Evolutionary conservation across 495 filamentous ascomycete genomes (phyloP).

Genomic region (Alectoria sarmentosa): DNA sequence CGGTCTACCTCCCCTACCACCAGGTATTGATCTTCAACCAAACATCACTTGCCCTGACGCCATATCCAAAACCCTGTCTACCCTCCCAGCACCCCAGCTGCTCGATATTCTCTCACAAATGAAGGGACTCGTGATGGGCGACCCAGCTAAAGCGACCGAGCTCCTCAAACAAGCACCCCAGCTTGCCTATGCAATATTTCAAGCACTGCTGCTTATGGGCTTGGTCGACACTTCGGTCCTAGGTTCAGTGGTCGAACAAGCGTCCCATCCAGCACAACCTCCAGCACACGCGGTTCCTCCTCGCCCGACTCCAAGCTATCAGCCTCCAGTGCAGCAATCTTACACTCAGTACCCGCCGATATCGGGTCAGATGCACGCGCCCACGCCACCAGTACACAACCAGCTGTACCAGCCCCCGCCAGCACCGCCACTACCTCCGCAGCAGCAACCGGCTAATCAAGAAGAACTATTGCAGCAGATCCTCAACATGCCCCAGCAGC

Average conservation of each 20-base stretch:
- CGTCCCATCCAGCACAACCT: conserved; percentile 32
- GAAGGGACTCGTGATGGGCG: conserved; percentile 74
- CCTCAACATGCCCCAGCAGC: conserved; percentile 63
- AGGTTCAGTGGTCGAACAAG: conserved; percentile 50
- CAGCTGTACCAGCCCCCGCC: conserved; percentile 49
- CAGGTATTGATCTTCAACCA: conserved; percentile 73
- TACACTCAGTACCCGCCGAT: conserved; percentile 21
- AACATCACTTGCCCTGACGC: conserved; percentile 79
- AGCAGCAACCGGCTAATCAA: conserved; percentile 43
- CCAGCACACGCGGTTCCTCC: conserved; percentile 26
- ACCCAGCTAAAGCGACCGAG: conserved; percentile 79
- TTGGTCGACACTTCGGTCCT: conserved; percentile 67
- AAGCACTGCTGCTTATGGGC: conserved; percentile 85
- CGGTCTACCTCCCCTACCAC: conserved; percentile 70
- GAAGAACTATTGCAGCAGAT: conserved; percentile 69
- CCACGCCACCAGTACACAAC: conserved; percentile 52
- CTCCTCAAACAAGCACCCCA: conserved; percentile 86
- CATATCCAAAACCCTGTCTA: conserved; percentile 80
- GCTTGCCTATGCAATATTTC: conserved; percentile 92
- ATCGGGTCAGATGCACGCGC: conserved; percentile 37
- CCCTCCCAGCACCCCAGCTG: conserved; percentile 79
- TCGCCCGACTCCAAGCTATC: conserved; percentile 19
- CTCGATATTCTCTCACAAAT: conserved; percentile 93
- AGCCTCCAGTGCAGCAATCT: conserved; percentile 28
- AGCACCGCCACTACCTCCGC: conserved; percentile 37